Percentiles rank a stretch among this genome's conserved stretches.
phyloP scores from a whole-genome alignment of 2,329 filamentous ascomycete genomes.

The Xylaria sp. region DNA sequence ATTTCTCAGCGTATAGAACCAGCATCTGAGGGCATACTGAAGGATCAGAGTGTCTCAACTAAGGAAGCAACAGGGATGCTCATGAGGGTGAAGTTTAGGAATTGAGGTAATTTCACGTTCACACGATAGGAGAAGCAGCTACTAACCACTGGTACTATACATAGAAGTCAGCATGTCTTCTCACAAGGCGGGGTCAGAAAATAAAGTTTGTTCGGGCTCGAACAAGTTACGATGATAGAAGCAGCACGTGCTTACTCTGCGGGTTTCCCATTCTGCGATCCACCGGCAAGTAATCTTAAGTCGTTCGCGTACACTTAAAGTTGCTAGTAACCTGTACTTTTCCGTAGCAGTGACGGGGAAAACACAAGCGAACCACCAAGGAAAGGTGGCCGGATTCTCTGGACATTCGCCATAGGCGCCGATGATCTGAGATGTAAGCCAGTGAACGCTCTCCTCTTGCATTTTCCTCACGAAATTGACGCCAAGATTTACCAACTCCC shows the following conservation, averaged over 20 bases:
- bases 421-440: conserved; percentile 78
- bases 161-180: conserved; percentile 13
- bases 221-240: not conserved
- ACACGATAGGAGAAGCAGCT: conserved; percentile 8
- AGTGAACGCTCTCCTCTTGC: conserved; percentile 73
- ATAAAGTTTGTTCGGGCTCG: conserved; percentile 11
- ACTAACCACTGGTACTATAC: conserved; percentile 29
- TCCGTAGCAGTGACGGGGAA: conserved; percentile 80
- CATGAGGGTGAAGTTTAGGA: not conserved
- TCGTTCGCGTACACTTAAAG: conserved; percentile 80
- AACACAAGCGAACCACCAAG: conserved; percentile 90
- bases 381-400: conserved; percentile 78
- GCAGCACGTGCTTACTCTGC: conserved; percentile 66
- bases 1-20: conserved; percentile 29
- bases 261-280: conserved; percentile 77
- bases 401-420: conserved; percentile 81
- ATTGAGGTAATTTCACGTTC: not conserved
- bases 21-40: not conserved
- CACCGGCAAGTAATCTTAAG: conserved; percentile 85
- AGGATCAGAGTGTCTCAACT: not conserved
- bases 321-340: conserved; percentile 79
- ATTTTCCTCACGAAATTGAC: conserved; percentile 75
- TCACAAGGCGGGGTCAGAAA: not conserved
- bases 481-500: conserved; percentile 72
- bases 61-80: not conserved